Evolutionary conservation across 768 basidiomycete genomes (phyloP).

Genomic region (Tulasnella calospora): DNA sequence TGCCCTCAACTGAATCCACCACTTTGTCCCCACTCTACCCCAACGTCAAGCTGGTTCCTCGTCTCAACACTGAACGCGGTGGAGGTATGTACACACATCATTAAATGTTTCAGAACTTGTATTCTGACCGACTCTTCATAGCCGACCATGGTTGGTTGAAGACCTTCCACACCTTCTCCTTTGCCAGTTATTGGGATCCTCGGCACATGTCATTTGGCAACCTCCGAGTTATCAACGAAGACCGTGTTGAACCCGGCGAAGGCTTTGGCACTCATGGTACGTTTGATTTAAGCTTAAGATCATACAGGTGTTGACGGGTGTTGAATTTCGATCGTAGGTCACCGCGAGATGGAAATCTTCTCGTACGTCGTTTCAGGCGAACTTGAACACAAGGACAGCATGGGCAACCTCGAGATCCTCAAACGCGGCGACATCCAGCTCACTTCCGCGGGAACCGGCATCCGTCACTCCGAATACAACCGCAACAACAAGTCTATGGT

Average conservation of each 20-base stretch:
- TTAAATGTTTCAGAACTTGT: conserved; percentile 37
- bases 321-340: conserved; percentile 37
- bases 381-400: conserved; percentile 70
- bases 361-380: conserved; percentile 76
- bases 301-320: not conserved
- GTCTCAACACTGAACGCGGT: conserved; percentile 26
- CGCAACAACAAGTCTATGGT: conserved; percentile 42
- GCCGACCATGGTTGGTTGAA: conserved; percentile 84
- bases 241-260: conserved; percentile 65
- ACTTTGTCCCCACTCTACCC: conserved; percentile 24
- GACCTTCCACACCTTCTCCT: conserved; percentile 81
- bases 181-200: conserved; percentile 64
- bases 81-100: not conserved
- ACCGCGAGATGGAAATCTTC: conserved; percentile 87
- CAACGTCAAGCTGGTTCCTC: conserved; percentile 25
- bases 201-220: conserved; percentile 59
- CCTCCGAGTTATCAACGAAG: conserved; percentile 89
- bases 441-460: conserved; percentile 88
- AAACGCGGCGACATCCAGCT: conserved; percentile 86
- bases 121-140: conserved; percentile 60
- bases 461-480: conserved; percentile 69
- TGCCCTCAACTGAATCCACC: not conserved
- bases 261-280: conserved; percentile 77
- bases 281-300: not conserved
- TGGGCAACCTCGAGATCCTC: conserved; percentile 86